Evolutionary conservation across 2,329 filamentous ascomycete species (phyloP).

Genomic region (Fonsecaea multimorphosa): DNA sequence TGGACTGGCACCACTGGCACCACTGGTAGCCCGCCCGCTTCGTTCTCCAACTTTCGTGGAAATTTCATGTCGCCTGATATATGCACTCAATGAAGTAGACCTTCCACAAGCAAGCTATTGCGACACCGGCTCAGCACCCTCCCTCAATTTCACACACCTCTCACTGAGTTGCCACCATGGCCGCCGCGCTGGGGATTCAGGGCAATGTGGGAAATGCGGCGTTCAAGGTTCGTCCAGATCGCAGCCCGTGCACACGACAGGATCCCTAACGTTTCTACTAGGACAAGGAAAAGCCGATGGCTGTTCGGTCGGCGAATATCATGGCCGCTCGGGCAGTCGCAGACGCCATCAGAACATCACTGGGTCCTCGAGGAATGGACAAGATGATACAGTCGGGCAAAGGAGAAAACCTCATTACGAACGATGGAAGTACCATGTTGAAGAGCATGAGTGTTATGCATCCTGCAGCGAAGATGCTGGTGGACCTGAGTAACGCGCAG

Average conservation of each 20-base stretch:
- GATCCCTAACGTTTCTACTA: conserved; percentile 47
- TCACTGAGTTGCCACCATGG: conserved; percentile 53
- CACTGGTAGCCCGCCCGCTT: no score
- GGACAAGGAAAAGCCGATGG: conserved; percentile 98
- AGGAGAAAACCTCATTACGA: conserved; percentile 98
- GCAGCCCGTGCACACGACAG: conserved; percentile 47
- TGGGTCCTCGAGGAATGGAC: conserved; percentile 97
- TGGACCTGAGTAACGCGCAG: conserved; percentile 94
- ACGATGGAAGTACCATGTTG: conserved; percentile 99
- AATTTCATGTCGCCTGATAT: conserved; percentile 24
- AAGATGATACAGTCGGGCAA: conserved; percentile 99
- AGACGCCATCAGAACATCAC: conserved; percentile 95
- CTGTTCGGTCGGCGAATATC: conserved; percentile 95
- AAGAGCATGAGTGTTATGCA: conserved; percentile 99
- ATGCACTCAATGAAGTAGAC: conserved; percentile 5
- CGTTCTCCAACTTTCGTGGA: conserved; percentile 23
- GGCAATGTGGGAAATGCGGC: conserved; percentile 65
- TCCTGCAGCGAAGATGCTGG: conserved; percentile 98
- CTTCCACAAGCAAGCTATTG: neutral
- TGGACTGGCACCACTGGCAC: no score
- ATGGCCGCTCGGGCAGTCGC: conserved; percentile 96
- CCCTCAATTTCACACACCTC: neutral
- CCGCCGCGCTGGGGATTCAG: conserved; percentile 54
- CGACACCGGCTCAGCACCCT: neutral
- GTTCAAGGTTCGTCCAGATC: conserved; percentile 62